Evolutionary conservation across 148 eudicot species (phyloP), one percentile per base, ranked within the genome.

Genomic region (Rhododendron ovatum): DNA sequence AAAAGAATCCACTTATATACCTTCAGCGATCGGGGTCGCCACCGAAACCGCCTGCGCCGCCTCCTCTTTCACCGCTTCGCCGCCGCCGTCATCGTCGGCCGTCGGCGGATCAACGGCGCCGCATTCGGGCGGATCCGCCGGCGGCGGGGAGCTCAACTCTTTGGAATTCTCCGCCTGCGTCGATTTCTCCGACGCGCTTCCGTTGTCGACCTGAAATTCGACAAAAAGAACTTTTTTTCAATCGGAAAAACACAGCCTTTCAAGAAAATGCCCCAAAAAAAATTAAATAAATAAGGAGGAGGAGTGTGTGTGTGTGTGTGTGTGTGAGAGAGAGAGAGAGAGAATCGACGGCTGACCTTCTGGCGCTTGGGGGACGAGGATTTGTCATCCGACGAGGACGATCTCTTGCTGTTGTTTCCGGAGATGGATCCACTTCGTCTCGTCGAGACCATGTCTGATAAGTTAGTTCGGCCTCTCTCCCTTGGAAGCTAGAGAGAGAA

Each of bases 391-490:
- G 93, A 80, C 1, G 94, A 91, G 0, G 93, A 87, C 8, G 94
- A 87, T 82, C 91, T 85, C 86, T 92, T 92, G 67, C 65, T 80
- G 82, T 86, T 87, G 84, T 84, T 90, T 69, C 78, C 85, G 12
- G 96, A 89, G 81, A 90, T 88, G 88, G 97, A 94, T 94, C 97
- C 97, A 87, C 94, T 94, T 35, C 98, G 91, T 45, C 98, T 89
- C 82, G 98, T 95, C 79, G 98, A 94, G 48, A 95, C 98, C 98
- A 95, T 95, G 87, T 63, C 90, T 87, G 83, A 67, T 67, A 26
- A 71, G 20, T 71, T 55, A 28, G 51, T 83, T 75, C 85, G 88
- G 61, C 47, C 81, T 55, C 85, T 55, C 85, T 87, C 82, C 37
- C 84, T 73, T 15, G 75, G 69, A 39, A 61, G 6, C 17, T 80